These are phyloP conservation scores for Vicia sativa DNA, from an alignment of 306 rosid species.

Conservation along the genomic window DNA sequence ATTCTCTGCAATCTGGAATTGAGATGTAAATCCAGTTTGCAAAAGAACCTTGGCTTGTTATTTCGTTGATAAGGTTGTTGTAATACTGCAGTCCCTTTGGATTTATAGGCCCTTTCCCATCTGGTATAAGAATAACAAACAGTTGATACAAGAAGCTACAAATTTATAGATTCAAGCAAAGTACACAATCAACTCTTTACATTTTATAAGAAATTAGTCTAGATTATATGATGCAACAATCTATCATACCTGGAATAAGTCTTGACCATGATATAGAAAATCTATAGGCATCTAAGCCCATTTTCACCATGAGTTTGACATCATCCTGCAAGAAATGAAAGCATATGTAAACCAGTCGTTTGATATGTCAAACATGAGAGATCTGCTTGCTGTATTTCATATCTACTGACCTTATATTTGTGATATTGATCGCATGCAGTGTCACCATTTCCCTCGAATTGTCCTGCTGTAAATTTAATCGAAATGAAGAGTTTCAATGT, in stretches of 20 bases:
- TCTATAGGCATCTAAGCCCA: conserved; percentile 28
- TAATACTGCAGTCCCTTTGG: conserved; percentile 67
- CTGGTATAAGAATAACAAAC: conserved; percentile 37
- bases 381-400: not conserved
- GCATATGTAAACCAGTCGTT: not conserved
- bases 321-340: conserved; percentile 20
- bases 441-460: conserved; percentile 4
- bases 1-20: too few species aligned
- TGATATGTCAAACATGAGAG: not conserved
- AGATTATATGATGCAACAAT: not conserved
- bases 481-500: conserved; percentile 5
- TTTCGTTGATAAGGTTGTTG: conserved; percentile 68
- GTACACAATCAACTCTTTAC: not conserved
- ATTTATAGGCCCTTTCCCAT: conserved; percentile 64
- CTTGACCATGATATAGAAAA: conserved; percentile 34
- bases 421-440: conserved; percentile 40
- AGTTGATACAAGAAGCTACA: conserved; percentile 17
- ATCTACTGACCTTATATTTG: conserved; percentile 41
- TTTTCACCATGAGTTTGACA: conserved; percentile 30
- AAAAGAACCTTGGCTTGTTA: conserved; percentile 50
- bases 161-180: not conserved
- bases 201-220: not conserved
- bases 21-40: not conserved
- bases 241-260: conserved; percentile 27
- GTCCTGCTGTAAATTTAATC: not conserved